These are phyloP conservation scores for Clarireedia monteithiana DNA, from an alignment of 2,329 filamentous ascomycete genomes.

Conservation along the genomic window DNA sequence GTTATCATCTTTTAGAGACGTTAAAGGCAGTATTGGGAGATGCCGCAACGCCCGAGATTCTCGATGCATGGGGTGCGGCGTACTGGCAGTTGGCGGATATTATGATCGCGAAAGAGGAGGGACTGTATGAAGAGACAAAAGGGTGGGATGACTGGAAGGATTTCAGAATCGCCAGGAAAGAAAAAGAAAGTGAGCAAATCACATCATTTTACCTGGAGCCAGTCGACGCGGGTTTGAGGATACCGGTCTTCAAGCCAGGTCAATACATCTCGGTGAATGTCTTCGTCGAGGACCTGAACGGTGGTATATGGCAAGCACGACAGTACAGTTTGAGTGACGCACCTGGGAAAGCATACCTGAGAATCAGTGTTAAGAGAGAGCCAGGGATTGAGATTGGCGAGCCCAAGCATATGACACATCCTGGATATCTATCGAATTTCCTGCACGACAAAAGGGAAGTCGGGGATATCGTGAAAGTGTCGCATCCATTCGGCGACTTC, in stretches of 20 bases:
- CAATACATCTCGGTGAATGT: constrained; percentile 66
- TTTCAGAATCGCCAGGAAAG: constrained; percentile 51
- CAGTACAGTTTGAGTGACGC: constrained; percentile 69
- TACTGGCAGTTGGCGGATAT: constrained; percentile 65
- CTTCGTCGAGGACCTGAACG: constrained; percentile 45
- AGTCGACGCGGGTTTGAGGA: constrained; percentile 42
- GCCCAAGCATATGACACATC: neutral
- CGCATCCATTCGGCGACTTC: constrained; percentile 53
- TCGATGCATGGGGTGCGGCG: constrained; percentile 63
- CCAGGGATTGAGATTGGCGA: constrained; percentile 12
- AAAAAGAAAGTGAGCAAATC: constrained; percentile 53
- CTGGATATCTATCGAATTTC: constrained; percentile 31
- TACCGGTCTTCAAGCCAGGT: constrained; percentile 59
- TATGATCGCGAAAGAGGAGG: constrained; percentile 57
- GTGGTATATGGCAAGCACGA: constrained; percentile 56
- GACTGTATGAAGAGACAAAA: constrained; percentile 47
- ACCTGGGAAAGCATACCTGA: constrained; percentile 48
- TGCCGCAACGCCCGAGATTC: constrained; percentile 57
- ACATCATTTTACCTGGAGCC: constrained; percentile 65
- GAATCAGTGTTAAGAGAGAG: constrained; percentile 68
- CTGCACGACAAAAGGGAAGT: constrained; percentile 39
- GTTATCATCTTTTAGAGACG: constrained; percentile 57
- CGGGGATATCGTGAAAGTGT: constrained; percentile 47
- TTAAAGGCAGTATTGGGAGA: constrained; percentile 61
- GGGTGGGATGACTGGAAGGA: constrained; percentile 42